Evolutionary conservation across 2,329 filamentous ascomycete genomes (phyloP), one percentile per base, ranked within the genome.

Genomic region (Ceratocystiopsis minuta): DNA sequence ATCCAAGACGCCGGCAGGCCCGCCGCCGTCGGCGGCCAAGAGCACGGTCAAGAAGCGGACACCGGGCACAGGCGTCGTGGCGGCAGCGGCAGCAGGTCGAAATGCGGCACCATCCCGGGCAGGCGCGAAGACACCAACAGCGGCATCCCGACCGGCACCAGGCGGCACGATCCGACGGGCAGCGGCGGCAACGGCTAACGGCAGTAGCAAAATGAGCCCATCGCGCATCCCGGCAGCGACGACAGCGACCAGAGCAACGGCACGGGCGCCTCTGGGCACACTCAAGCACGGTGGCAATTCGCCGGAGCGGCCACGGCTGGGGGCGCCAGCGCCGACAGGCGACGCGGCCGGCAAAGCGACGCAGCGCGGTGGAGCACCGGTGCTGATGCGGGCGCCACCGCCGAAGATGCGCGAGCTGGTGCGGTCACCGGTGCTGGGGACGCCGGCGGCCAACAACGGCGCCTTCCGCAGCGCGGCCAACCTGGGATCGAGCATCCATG

Each of bases 341-440:
- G 38, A 4, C 6, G 34, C 18, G 13, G 38, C 62, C 38, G 39
- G 40, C 32, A 61, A 28, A 63, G 40, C 56, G 72, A 43, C 67
- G 24, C 24, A 6, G 9, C 24, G 24, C 24, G 24, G 24, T 10
- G 24, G 24, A 28, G 24, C 24, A 28, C 70, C 72, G 40, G 72
- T 72, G 0, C 57, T 64, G 37, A 58, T 68, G 53, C 68, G 76
- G 47, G 78, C 78, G 2, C 84, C 85, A 33, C 87, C 87, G 13
- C 88, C 88, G 39, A 90, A 86, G 58, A 95, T 96, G 86, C 78
- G 88, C 49, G 85, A 92, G 36, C 67, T 95, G 40, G 55, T 62
- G 38, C 61, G 64, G 9, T 59, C 65, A 10, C 64, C 67, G 2
- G 66, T 71, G 40, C 59, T 75, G 16, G 66, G 68, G 45, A 65